A percentile compares a stretch with the other conserved stretches of the same genome.
Evolutionary conservation across 441 rosid genomes (phyloP).

Genomic region (Euphorbia celastroides): DNA sequence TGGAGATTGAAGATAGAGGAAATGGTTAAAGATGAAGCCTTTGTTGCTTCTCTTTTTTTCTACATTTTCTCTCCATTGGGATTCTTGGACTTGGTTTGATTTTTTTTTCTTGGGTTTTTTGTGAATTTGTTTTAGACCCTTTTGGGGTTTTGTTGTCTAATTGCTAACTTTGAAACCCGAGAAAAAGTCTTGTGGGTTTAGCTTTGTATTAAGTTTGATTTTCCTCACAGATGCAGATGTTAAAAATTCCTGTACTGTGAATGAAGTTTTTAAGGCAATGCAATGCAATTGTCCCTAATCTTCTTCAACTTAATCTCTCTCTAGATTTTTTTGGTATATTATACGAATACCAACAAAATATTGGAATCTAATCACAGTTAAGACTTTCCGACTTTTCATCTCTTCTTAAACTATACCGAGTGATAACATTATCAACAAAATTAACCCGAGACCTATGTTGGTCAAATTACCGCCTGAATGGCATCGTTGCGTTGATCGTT

Average conservation of each 20-base stretch:
- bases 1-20: slow-evolving; percentile 12
- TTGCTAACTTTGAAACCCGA: slow-evolving; percentile 36
- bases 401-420: too few relatives aligned
- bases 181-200: slow-evolving; percentile 29
- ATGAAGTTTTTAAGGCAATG: slow-evolving; percentile 42
- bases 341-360: too few relatives aligned
- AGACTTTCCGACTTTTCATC: too few relatives aligned
- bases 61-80: slow-evolving; percentile 34
- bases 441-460: too few relatives aligned
- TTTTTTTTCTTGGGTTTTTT: not conserved
- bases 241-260: slow-evolving; percentile 27
- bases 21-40: slow-evolving; percentile 46
- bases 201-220: slow-evolving; percentile 39
- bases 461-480: too few relatives aligned
- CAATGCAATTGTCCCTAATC: not conserved
- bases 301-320: not conserved
- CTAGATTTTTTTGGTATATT: not conserved
- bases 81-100: slow-evolving; percentile 18
- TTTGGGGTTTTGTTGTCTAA: slow-evolving; percentile 29
- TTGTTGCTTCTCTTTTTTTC: slow-evolving; percentile 39
- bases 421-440: too few relatives aligned
- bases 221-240: slow-evolving; percentile 46
- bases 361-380: too few relatives aligned
- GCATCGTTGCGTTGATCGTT: too few relatives aligned
- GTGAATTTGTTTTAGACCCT: slow-evolving; percentile 21